Evolutionary conservation across 2,329 filamentous ascomycete genomes (phyloP).

Genomic region (Epichloe sylvatica): DNA sequence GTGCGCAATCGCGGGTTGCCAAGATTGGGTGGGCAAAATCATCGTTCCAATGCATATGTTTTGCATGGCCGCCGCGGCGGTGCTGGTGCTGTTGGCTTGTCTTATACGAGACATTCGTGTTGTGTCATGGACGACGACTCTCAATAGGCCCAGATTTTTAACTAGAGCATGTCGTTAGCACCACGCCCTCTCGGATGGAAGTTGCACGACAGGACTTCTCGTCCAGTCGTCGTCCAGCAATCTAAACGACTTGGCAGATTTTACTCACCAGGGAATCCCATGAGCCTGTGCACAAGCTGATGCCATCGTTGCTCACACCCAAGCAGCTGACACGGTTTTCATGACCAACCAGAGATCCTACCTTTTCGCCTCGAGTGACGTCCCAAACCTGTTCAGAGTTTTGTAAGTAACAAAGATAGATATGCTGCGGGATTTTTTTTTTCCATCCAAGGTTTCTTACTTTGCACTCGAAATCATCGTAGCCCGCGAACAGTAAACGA

Average conservation of each 20-base stretch:
- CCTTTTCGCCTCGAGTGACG: slow-evolving; percentile 88
- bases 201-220: too few relatives aligned
- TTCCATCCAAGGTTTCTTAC: slow-evolving; percentile 31
- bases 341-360: slow-evolving; percentile 90
- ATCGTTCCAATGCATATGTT: slow-evolving; percentile 18
- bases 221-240: background rate
- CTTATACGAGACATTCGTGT: slow-evolving; percentile 15
- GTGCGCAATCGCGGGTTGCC: slow-evolving; percentile 16
- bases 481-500: slow-evolving; percentile 86
- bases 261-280: slow-evolving; percentile 92
- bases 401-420: slow-evolving; percentile 5
- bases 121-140: slow-evolving; percentile 8
- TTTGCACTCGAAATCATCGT: slow-evolving; percentile 99
- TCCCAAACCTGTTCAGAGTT: slow-evolving; percentile 72
- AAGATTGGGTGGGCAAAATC: slow-evolving; percentile 16
- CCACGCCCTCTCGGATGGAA: background rate
- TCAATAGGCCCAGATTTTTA: slow-evolving; percentile 81
- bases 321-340: slow-evolving; percentile 98
- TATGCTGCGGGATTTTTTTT: background rate
- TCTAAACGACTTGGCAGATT: background rate
- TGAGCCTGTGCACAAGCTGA: slow-evolving; percentile 97
- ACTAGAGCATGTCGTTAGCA: slow-evolving; percentile 33
- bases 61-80: slow-evolving; percentile 11
- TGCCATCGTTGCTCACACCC: slow-evolving; percentile 96
- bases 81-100: slow-evolving; percentile 16